These are phyloP conservation scores for Tricholoma terreum DNA, from an alignment of 768 basidiomycete species.

Conservation along the genomic window DNA sequence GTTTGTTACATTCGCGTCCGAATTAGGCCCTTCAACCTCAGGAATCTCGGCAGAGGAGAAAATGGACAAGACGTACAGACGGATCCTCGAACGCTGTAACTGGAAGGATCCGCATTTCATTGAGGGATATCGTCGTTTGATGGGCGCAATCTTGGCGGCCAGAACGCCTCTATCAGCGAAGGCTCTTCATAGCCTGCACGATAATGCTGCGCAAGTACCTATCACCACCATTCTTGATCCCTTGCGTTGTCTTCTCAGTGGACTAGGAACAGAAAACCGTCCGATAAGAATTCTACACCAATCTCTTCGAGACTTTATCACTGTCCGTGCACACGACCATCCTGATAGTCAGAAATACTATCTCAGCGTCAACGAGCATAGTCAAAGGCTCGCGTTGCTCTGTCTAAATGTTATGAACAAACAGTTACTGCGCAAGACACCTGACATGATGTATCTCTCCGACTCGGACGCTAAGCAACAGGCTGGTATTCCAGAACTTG, in stretches of 20 bases:
- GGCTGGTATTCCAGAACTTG: background rate
- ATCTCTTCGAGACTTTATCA: background rate
- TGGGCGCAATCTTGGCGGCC: background rate
- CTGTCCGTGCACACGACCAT: background rate
- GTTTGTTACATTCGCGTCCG: too few species aligned
- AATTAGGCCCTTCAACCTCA: too few species aligned
- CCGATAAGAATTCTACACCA: background rate
- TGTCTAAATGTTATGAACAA: background rate
- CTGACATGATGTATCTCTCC: too few species aligned
- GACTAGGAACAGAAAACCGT: background rate
- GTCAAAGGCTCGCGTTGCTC: background rate
- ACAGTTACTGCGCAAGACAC: too few species aligned
- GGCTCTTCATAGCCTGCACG: background rate
- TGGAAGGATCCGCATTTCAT: background rate
- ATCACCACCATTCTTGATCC: background rate
- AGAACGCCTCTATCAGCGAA: background rate
- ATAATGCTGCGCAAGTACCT: background rate
- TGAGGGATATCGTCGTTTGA: background rate
- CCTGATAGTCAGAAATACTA: background rate
- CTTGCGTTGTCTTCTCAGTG: background rate
- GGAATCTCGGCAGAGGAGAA: too few species aligned
- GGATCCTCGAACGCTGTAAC: background rate
- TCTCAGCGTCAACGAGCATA: background rate
- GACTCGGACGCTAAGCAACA: too few species aligned
- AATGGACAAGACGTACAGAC: too few species aligned